Evolutionary conservation across 345 rosid genomes (phyloP), one percentile per base, ranked within the genome.

Genomic region (Citrus unshiu): DNA sequence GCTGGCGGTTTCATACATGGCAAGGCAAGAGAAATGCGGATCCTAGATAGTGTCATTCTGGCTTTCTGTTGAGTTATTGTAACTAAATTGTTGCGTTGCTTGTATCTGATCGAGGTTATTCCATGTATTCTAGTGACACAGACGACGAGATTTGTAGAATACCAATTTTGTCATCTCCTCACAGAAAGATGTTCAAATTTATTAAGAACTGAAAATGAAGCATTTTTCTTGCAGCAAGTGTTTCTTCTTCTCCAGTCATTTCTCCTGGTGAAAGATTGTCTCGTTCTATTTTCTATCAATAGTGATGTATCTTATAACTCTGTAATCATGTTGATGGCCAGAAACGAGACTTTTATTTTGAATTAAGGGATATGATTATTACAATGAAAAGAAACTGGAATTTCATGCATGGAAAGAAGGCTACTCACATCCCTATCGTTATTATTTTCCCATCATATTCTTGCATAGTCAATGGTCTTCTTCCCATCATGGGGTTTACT

Each of bases 401-500:
- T 51, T 14, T 16, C 57, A 51, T 13, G 4, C 21, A 54, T 46
- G 51, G 18, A 46, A 3, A 10, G 49, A 43, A 3, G 51, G 51
- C 18, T 46, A 3, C 51, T 3, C 5, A 46, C 51, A 13, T 46
- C 1, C 51, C 3, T 46, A 13, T 3, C 4, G 0, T 46, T 46
- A 46, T 46, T 13, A 46, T 46, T 46, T 46, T 46, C 5, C 4
- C 18, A 6, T 81, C 60, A 73, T 79, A 81, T 84, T 60, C 24
- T 77, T 43, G 77, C 77, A 58, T 40, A 76, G 30, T 85, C 82
- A 14, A 78, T 25, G 4, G 82, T 60, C 46, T 76, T 74, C 76
- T 86, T 86, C 24, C 86, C 85, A 0, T 83, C 78, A 58, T 81
- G 84, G 22, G 61, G 77, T 57, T 76, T 83, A 35, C 83, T 70